Base-by-base conservation (phyloP, 1,139 yeast genomes). In the Petasospora rhodanensis region DNA sequence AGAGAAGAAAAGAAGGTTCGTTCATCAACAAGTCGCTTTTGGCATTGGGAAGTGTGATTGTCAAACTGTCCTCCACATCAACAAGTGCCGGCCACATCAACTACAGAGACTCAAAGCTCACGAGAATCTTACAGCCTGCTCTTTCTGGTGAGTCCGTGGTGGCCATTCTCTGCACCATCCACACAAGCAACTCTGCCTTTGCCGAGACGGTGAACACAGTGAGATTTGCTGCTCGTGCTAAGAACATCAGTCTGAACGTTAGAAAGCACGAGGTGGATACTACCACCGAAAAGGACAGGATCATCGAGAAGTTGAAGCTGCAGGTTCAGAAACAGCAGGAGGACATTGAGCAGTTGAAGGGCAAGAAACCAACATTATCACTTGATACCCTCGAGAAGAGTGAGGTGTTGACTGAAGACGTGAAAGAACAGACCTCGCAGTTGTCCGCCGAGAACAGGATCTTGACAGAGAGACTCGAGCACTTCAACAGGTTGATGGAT, bases 141-240 rank as follows among this genome's bases (percentile, higher is more conserved):
- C 66, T 91, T 28, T 82, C 94, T 16, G 97, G 97, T 1, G 73
- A 79, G 20, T 80, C 95, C 5, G 68, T 87, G 29, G 86, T 89
- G n/a, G 77, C 86, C 44, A 82, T 91, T 11, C 67, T 91, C 26
- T 91, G 97, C 56, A 89, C 97, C 0, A 77, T 89, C 15, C 76
- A 72, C 50, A 64, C 83, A 42, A 76, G 80, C 3, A 67, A 67
- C 14, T 68, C 62, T 28, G 71, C 80, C 4, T 64, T 73, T 12
- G 71, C 85, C 1, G 97, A 91, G 54, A 86, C 97, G 0, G 68
- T 80, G 31, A 86, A 86, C 51, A 89, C 97, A 0, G 66, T 91
- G 22, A 63, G 97, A 37, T 91, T 89, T 63, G 97, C 96, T 0
- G 86, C 95, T 1, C 67, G 96, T 40, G 97, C 97, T 1, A 89